Evolutionary conservation across 805 yeast species (phyloP), one percentile per base, ranked within the genome.

Genomic region (Ogataea zsoltii): DNA sequence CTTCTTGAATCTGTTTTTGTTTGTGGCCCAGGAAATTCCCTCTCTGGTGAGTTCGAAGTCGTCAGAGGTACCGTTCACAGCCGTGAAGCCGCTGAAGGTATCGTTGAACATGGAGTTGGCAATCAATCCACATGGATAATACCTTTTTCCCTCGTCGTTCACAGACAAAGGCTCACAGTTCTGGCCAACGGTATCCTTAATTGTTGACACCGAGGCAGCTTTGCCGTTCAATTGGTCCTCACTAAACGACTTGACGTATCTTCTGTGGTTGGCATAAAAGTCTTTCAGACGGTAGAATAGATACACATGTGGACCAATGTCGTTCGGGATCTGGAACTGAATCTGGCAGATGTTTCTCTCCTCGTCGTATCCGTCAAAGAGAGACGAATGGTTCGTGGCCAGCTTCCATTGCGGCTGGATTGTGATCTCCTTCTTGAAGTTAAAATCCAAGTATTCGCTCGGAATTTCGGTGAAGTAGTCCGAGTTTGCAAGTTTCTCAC

Each of bases 201-300:
- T 70, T 34, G 69, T 75, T 15, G 65, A 66, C 1, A 70, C 70
- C 1, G 76, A 56, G 2, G 87, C 81, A 2, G 86, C 84, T 33
- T 79, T 67, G 6, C 99, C 99, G 52, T 80, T 81, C 41, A 92
- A 61, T 67, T 92, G 99, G 45, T 76, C 77, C 57, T 85, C 80
- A 63, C 90, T 91, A 64, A 77, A 86, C 9, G 96, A 85, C 55
- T 80, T 82, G n/a, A 90, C 97, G 62, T 86, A 94, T 55, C 95
- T 85, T 51, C 99, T 81, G 70, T 92, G 99, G 67, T 94, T 92
- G 61, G 95, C 96, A 66, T 75, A 88, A 65, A 92, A 94, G 63
- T 87, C 85, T 38, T 96, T 88, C 55, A 92, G 69, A 55, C 82
- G 81, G 70, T 92, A 92, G 68, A 85, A 94, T 50, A 89, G 61